A percentile compares a stretch with the other conserved stretches of the same genome.
Evolutionary conservation across 257 asterid species (phyloP).

Genomic region (Ajuga chamaepitys): DNA sequence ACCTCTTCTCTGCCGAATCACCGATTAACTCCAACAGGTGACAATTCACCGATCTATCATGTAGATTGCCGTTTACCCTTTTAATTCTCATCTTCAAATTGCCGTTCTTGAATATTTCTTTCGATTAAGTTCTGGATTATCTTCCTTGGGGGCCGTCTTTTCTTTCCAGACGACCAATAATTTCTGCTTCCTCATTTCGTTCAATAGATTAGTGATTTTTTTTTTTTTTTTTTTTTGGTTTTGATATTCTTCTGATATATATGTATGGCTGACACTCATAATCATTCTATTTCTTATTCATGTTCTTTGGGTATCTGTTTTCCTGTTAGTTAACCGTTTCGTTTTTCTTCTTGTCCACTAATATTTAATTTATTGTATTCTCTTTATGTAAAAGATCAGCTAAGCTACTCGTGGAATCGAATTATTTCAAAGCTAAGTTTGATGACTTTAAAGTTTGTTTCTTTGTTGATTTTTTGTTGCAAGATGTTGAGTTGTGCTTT

Average conservation of each 20-base stretch:
- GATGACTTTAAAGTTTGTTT: background rate
- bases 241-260: background rate
- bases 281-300: background rate
- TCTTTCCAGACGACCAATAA: background rate
- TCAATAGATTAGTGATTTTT: background rate
- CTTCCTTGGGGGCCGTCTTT: background rate
- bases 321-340: background rate
- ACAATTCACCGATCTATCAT: conserved; percentile 16
- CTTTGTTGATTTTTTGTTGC: background rate
- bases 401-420: background rate
- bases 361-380: background rate
- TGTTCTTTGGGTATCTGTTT: background rate
- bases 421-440: background rate
- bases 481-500: background rate
- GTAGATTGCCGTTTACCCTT: background rate
- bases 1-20: background rate
- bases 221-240: background rate
- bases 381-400: conserved; percentile 9
- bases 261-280: background rate
- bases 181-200: conserved; percentile 2
- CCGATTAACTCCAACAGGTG: conserved; percentile 18
- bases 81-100: background rate
- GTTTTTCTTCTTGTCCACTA: background rate
- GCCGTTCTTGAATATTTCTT: background rate
- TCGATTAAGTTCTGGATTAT: conserved; percentile 6